phyloP scores from a whole-genome alignment of 2,329 filamentous ascomycete species.

The Fusarium hainanense region DNA sequence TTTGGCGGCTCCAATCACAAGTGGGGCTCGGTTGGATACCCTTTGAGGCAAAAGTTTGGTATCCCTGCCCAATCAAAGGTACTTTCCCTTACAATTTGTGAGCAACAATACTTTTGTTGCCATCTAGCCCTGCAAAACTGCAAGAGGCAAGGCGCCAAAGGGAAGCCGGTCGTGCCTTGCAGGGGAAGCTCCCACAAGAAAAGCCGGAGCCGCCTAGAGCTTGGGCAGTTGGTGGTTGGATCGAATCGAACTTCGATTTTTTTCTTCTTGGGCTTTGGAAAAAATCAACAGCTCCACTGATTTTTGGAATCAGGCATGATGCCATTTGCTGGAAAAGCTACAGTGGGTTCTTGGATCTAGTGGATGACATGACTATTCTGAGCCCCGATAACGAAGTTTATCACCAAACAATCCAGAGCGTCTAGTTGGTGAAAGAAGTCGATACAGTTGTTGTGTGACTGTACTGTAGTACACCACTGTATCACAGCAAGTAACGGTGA shows the following conservation, averaged over 20 bases:
- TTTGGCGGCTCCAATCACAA: conserved; percentile 41
- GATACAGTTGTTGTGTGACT: not conserved
- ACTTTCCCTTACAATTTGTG: not conserved
- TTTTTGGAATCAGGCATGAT: not conserved
- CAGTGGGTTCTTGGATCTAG: conserved; percentile 5
- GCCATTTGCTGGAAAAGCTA: conserved; percentile 3
- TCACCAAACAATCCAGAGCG: not conserved
- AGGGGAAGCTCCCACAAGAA: conserved; percentile 33
- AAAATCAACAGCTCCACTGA: conserved; percentile 18
- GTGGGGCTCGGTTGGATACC: conserved; percentile 20
- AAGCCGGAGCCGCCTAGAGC: conserved; percentile 28
- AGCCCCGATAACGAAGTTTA: not conserved
- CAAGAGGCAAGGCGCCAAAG: conserved; percentile 22
- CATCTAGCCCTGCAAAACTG: conserved; percentile 30
- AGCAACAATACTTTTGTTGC: not conserved
- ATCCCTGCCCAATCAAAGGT: conserved; percentile 19
- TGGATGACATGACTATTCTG: conserved; percentile 1
- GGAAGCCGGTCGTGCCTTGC: conserved; percentile 36
- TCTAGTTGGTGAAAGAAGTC: not conserved
- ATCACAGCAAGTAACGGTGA: not conserved
- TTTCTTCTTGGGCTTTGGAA: conserved; percentile 4
- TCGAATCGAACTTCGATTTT: not conserved
- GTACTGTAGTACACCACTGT: not conserved
- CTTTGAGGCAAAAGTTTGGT: conserved; percentile 21
- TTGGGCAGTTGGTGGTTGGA: conserved; percentile 24